Conservation (phyloP, 2,329 filamentous ascomycete genomes). For the Parastagonospora avenae region DNA sequence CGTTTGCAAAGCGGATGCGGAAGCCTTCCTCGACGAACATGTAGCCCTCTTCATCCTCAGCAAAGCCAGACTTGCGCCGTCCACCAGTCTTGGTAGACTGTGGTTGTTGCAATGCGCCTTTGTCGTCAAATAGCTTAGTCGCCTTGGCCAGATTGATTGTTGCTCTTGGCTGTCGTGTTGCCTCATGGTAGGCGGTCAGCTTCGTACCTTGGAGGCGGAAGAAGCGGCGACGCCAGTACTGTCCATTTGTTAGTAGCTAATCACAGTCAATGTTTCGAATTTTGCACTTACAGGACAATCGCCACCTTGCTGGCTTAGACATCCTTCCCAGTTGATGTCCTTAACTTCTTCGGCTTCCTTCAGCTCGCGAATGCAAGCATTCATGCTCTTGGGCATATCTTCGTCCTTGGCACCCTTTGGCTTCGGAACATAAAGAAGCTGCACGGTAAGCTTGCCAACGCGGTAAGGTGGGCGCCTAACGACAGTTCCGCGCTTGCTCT, state of each 20-base stretch:
- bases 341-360: slow-evolving; percentile 84
- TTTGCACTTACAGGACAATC: slow-evolving; percentile 85
- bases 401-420: slow-evolving; percentile 86
- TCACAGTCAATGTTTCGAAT: neutral
- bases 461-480: slow-evolving; percentile 90
- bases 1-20: slow-evolving; percentile 97
- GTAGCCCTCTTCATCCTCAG: slow-evolving; percentile 98
- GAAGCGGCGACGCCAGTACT: slow-evolving; percentile 98
- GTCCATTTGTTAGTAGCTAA: slow-evolving; percentile 16
- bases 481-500: slow-evolving; percentile 83
- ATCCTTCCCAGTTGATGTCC: slow-evolving; percentile 81
- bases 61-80: slow-evolving; percentile 91
- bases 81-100: slow-evolving; percentile 75
- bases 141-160: slow-evolving; percentile 97
- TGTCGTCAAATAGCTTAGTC: slow-evolving; percentile 90
- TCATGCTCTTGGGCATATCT: slow-evolving; percentile 99
- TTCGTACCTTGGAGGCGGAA: slow-evolving; percentile 93
- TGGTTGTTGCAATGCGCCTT: slow-evolving; percentile 79
- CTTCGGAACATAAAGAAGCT: slow-evolving; percentile 92
- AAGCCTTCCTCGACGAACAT: slow-evolving; percentile 99
- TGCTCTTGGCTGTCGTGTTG: slow-evolving; percentile 90
- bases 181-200: slow-evolving; percentile 93
- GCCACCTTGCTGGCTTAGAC: slow-evolving; percentile 93
- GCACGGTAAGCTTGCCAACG: slow-evolving; percentile 90
- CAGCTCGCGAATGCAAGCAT: slow-evolving; percentile 90